Conservation (phyloP, 208 protist genomes). For the Lotmaria passim region DNA sequence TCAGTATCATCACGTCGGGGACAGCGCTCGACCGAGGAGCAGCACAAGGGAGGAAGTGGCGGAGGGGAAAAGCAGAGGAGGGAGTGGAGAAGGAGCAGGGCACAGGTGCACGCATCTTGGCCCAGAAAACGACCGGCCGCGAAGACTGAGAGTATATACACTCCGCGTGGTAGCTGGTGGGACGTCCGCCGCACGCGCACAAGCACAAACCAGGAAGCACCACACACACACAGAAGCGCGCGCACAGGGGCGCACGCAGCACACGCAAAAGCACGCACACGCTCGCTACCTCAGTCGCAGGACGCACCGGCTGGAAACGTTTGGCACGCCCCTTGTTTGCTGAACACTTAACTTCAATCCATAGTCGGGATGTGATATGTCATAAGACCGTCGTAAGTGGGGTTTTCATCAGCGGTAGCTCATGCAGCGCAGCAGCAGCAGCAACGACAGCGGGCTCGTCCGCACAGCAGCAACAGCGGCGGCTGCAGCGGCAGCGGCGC, state of each 20-base stretch:
- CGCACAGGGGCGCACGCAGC: background rate
- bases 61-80: background rate
- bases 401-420: slow-evolving; percentile 7
- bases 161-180: slow-evolving; percentile 21
- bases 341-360: slow-evolving; percentile 67
- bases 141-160: slow-evolving; percentile 15
- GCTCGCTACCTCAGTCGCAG: slow-evolving; percentile 48
- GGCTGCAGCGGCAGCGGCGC: background rate
- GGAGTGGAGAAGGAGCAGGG: background rate
- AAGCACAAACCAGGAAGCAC: too few relatives aligned
- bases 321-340: slow-evolving; percentile 44
- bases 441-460: background rate
- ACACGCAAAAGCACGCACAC: background rate
- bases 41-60: background rate
- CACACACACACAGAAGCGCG: background rate
- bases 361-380: slow-evolving; percentile 30
- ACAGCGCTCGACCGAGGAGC: background rate
- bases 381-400: slow-evolving; percentile 8
- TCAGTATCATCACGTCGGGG: slow-evolving; percentile 21
- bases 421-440: background rate
- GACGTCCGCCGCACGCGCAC: too few relatives aligned
- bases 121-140: slow-evolving; percentile 25
- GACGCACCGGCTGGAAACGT: slow-evolving; percentile 59
- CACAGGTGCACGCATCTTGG: slow-evolving; percentile 8
- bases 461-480: background rate